phyloP scores from a whole-genome alignment of 1,284 basidiomycete genomes.

The Pseudomicrostroma phylloplanum region DNA sequence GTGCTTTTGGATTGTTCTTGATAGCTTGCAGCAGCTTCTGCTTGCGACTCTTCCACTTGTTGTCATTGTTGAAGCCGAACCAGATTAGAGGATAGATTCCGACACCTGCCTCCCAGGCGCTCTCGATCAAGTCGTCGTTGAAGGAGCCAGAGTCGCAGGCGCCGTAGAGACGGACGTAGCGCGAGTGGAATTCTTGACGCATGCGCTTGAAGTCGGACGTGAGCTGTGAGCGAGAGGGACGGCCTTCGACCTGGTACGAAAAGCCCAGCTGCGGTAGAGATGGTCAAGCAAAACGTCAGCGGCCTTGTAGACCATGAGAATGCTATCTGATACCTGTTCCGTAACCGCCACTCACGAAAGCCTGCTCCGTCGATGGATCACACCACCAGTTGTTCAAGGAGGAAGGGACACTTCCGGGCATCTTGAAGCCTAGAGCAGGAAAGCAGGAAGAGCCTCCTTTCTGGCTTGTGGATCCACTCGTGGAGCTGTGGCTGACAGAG shows the following conservation, averaged over 20 bases:
- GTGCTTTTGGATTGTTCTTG: slow-evolving; percentile 62
- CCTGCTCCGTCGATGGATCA: slow-evolving; percentile 17
- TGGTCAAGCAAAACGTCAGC: not conserved
- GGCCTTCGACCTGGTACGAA: slow-evolving; percentile 11
- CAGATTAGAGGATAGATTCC: slow-evolving; percentile 70
- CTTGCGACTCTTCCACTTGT: slow-evolving; percentile 59
- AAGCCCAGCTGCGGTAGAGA: slow-evolving; percentile 13
- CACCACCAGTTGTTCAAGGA: slow-evolving; percentile 23
- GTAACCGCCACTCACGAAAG: slow-evolving; percentile 15
- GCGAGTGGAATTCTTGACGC: slow-evolving; percentile 59
- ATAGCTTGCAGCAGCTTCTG: slow-evolving; percentile 55
- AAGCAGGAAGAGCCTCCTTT: slow-evolving; percentile 13
- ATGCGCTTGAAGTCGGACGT: slow-evolving; percentile 63
- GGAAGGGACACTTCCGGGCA: slow-evolving; percentile 15
- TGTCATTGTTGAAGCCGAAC: slow-evolving; percentile 57
- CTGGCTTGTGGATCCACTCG: too few relatives aligned
- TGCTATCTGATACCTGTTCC: not conserved
- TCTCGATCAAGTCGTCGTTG: slow-evolving; percentile 62
- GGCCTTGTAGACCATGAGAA: not conserved
- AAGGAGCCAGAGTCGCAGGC: slow-evolving; percentile 57
- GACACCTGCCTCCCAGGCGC: slow-evolving; percentile 64
- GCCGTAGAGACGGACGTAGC: slow-evolving; percentile 69
- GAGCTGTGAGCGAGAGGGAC: slow-evolving; percentile 51
- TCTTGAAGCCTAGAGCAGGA: slow-evolving; percentile 20
- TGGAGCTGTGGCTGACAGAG: too few relatives aligned